Evolutionary conservation across 2,329 filamentous ascomycete species (phyloP), one percentile per base, ranked within the genome.

Genomic region (Ascochyta fabae): DNA sequence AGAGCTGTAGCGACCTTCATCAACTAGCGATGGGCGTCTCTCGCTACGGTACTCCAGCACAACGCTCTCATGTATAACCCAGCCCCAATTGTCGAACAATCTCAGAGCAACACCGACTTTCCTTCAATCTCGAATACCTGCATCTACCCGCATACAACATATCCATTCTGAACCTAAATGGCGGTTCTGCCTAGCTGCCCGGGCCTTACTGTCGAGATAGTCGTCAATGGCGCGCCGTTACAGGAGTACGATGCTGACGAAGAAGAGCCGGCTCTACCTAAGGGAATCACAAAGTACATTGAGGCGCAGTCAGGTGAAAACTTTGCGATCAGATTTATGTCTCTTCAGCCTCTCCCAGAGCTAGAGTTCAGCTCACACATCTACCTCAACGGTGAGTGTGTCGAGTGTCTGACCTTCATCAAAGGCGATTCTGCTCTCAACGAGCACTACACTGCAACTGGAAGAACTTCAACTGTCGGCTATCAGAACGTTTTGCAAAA

Each of bases 281-380:
- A 47, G 3, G 57, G 51, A 0, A 43, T 65, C 2, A 68, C 60
- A 0, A 75, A 69, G 26, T 75, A 74, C 38, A 59, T 77, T 23
- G 69, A 75, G 39, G 66, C 68, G 0, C 38, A 35, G 6, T 65
- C 70, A 3, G 69, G 59, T 7, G 58, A 61, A 3, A 38, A 63
- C 1, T 72, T 76, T 43, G 47, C 38, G 10, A 43, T 35, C 8
- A 36, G 64, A 8, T 53, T 34, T 34, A 34, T n/a, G 40, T 7
- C 42, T n/a, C 1, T 2, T 43, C 6, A 58, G 48, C 29, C n/a
- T 13, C 24, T 38, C 16, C 35, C 35, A 19, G 45, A 4, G 3
- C 31, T 6, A 12, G 5, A 5, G 5, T n/a, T 34, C 31, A 6
- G 3, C n/a, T 3, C 15, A 15, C 4, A 1, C 4, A n/a, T n/a